A percentile compares a stretch with the other conserved stretches of the same genome.
These are phyloP conservation scores for Anastatica hierochuntica DNA, from an alignment of 345 rosid species.

Conservation along the genomic window DNA sequence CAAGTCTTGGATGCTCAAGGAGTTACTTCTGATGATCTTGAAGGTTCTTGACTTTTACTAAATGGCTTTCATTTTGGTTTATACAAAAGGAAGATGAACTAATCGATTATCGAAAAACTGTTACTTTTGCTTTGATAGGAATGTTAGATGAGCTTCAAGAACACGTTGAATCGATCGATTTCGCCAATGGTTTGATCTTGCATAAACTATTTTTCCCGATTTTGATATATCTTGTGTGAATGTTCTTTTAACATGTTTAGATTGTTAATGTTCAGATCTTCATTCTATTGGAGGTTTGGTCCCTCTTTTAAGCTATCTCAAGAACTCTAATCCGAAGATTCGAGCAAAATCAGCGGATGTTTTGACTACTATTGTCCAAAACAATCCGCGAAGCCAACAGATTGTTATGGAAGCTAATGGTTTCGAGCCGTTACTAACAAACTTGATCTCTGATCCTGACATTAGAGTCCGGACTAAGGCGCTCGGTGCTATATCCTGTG, in stretches of 20 bases:
- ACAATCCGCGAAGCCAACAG: slow-evolving; percentile 79
- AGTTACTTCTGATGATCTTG: slow-evolving; percentile 56
- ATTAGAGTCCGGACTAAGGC: slow-evolving; percentile 62
- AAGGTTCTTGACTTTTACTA: slow-evolving; percentile 41
- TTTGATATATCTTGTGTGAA: not conserved
- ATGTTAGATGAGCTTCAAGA: slow-evolving; percentile 28
- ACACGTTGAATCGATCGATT: slow-evolving; percentile 24
- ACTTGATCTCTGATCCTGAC: slow-evolving; percentile 60
- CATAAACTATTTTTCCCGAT: not conserved
- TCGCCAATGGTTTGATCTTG: slow-evolving; percentile 23
- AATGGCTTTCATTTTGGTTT: not conserved
- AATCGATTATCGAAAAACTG: no score
- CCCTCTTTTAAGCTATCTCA: slow-evolving; percentile 74
- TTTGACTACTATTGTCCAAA: slow-evolving; percentile 76
- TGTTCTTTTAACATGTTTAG: not conserved
- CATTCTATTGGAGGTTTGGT: slow-evolving; percentile 82
- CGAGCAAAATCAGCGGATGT: slow-evolving; percentile 93
- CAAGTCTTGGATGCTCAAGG: slow-evolving; percentile 68
- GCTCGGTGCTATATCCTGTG: slow-evolving; percentile 91
- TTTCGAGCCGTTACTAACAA: slow-evolving; percentile 57
- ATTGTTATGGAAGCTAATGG: slow-evolving; percentile 96
- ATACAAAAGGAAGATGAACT: not conserved
- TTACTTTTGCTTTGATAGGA: slow-evolving; percentile 12
- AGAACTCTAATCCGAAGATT: slow-evolving; percentile 57
- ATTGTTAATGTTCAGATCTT: slow-evolving; percentile 48